These are phyloP conservation scores for Debaryomyces prosopidis DNA, from an alignment of 805 yeast species.

Conservation along the genomic window DNA sequence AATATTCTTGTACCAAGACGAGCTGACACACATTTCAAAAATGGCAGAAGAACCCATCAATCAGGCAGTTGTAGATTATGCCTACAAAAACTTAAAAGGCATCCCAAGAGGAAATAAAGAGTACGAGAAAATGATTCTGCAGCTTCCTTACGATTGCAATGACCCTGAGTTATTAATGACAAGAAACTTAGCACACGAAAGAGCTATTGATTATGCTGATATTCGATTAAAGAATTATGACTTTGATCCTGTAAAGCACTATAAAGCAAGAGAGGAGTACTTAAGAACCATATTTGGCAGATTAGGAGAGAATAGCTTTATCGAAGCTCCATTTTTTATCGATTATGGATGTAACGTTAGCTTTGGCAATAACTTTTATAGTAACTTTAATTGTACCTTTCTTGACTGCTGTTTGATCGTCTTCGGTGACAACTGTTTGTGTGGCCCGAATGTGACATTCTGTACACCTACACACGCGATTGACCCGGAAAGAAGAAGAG, in stretches of 20 bases:
- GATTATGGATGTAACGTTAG: slow-evolving; percentile 68
- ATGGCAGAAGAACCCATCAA: slow-evolving; percentile 18
- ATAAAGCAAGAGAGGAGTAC: slow-evolving; percentile 35
- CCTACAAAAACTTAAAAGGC: slow-evolving; percentile 31
- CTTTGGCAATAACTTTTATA: slow-evolving; percentile 59
- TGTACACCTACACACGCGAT: slow-evolving; percentile 67
- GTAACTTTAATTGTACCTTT: slow-evolving; percentile 56
- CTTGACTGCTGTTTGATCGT: slow-evolving; percentile 62
- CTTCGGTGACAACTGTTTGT: slow-evolving; percentile 58
- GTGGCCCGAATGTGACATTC: slow-evolving; percentile 65
- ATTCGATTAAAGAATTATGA: slow-evolving; percentile 35
- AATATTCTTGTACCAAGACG: no score
- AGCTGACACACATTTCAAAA: neutral
- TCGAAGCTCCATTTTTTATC: slow-evolving; percentile 61
- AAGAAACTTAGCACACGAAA: slow-evolving; percentile 34
- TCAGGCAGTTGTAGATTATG: slow-evolving; percentile 33
- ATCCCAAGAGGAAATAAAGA: slow-evolving; percentile 36
- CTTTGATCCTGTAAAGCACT: slow-evolving; percentile 23
- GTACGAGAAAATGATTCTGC: slow-evolving; percentile 58
- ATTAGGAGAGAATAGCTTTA: slow-evolving; percentile 35
- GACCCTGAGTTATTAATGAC: slow-evolving; percentile 23
- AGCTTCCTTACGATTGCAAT: slow-evolving; percentile 45
- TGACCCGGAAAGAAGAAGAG: slow-evolving; percentile 44
- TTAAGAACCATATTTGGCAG: slow-evolving; percentile 50
- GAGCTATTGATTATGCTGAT: slow-evolving; percentile 31